Base-by-base conservation (phyloP, 805 yeast species). In the Kodamaea kaohsiungensis region DNA sequence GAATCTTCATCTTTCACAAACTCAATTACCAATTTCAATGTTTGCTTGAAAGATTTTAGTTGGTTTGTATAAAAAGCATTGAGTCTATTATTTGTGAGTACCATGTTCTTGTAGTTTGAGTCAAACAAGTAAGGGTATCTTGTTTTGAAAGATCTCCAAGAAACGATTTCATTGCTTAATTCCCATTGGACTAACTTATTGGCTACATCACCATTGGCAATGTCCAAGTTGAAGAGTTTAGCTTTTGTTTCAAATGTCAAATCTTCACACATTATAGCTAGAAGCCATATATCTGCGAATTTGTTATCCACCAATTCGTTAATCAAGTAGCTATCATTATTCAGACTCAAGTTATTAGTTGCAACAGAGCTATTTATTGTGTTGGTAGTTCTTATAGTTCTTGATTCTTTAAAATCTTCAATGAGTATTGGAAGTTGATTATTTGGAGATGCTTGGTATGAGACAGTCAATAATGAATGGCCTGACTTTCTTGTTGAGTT, bases 381-480 rank as follows among this genome's bases (percentile, higher is more conserved):
- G 19, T 19, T 43, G 19, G 49, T 17, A 1, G 53, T 53, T 9
- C 54, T 43, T 2, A 48, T 18, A 27, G 46, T 27, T 16, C 51
- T 48, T 40, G 46, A 22, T 7, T 49, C 53, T 13, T 37, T 52
- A n/a, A 15, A 22, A 15, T 78, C 84, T 60, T 86, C 90, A 1
- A 86, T 68, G 10, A 84, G 68, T 0, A 85, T 67, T 0, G 91
- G 91, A 16, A 86, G 64, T 17, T 77, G 75, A 12, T 78, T 77
- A 53, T 77, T 75, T 1, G 77, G 71, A 1, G 86, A 71, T 1
- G 86, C 81, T 43, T 76, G 74, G 51, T 76, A 75, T 1, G 87
- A 78, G 8, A 85, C 55, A 10, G 75, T 67, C 13, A 79, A 65
- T 18, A 85, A 61, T 7, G 73, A 67, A 52, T 77, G 73, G 13